A percentile compares a stretch with the other conserved stretches of the same genome.
These are phyloP conservation scores for Hirschioporus abietinus DNA, from an alignment of 768 basidiomycete species.

Conservation along the genomic window DNA sequence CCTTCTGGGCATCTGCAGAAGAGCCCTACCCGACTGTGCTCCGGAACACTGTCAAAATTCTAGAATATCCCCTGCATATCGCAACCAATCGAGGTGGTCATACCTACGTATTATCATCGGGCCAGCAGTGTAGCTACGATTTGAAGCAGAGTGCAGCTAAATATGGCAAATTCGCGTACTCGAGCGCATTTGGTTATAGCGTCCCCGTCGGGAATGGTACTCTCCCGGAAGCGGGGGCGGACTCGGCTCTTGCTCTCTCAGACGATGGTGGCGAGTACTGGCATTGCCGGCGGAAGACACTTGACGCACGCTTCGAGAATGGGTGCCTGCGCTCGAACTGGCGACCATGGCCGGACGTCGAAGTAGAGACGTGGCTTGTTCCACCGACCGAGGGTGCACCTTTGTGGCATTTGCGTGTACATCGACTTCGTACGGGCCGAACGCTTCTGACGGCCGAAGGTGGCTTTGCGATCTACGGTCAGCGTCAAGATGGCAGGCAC, in stretches of 20 bases:
- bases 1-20: constrained; percentile 68
- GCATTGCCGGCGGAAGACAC: constrained; percentile 60
- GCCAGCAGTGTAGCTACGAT: constrained; percentile 75
- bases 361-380: constrained; percentile 70
- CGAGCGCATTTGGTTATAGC: constrained; percentile 72
- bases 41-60: constrained; percentile 41
- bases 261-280: constrained; percentile 70
- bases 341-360: constrained; percentile 69
- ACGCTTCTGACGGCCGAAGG: constrained; percentile 57
- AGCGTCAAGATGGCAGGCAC: constrained; percentile 53
- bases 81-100: constrained; percentile 57
- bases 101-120: constrained; percentile 67
- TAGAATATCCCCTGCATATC: constrained; percentile 65
- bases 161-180: constrained; percentile 75
- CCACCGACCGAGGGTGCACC: constrained; percentile 54
- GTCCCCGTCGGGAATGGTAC: constrained; percentile 63
- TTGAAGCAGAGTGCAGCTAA: constrained; percentile 76
- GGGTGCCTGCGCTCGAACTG: constrained; percentile 55
- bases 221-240: constrained; percentile 66
- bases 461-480: constrained; percentile 67
- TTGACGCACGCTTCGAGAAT: constrained; percentile 52
- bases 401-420: constrained; percentile 66
- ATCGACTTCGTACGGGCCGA: constrained; percentile 52
- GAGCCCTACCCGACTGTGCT: constrained; percentile 53
- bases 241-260: constrained; percentile 65